Evolutionary conservation across 768 basidiomycete genomes (phyloP), one percentile per base, ranked within the genome.

Genomic region (Fistulinella prunicolor): DNA sequence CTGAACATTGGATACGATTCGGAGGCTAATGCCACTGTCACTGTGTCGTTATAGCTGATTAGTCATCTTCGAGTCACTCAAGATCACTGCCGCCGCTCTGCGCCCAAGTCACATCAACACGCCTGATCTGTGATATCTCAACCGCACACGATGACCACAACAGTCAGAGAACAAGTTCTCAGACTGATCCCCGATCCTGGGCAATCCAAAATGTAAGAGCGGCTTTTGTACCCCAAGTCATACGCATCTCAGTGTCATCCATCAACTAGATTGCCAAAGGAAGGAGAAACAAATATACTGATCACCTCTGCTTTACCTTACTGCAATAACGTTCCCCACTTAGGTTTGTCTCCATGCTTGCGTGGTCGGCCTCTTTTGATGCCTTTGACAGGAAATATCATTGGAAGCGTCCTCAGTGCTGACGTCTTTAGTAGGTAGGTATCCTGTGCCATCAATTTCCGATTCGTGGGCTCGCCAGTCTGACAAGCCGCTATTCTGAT

Each of bases 301-400:
- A 85, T 99, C 57, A 97, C 96, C 10, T 96, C 93, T 54, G 94
- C 96, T 30, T 72, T 99, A 47, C 96, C 96, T 1, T 94, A 94
- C 63, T 93, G 92, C 68, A 97, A 97, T 67, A 97, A 97, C 60
- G 94, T 96, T 10, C 94, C 95, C 21, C 94, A 97, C 76, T 80
- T 96, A 37, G 94, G 94, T 83, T 63, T 58, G 78, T 69, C 17
- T 38, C 34, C 54, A 17, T 24, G 13, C 26, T 47, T 43, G 28
- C 57, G 49, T 51, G 44, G 49, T 30, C 29, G 21, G 8, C 19
- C 26, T 46, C 22, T 53, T 45, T 19, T 48, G 35, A 54, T 21
- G 22, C 29, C 26, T 17, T 38, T 24, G 44, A 41, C 49, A 80
- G 90, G 89, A 41, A 91, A 94, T 65, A 89, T 93, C 61, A 94